Evolutionary conservation across 805 yeast species (phyloP), one percentile per base, ranked within the genome.

Genomic region (Teunomyces pallodes): DNA sequence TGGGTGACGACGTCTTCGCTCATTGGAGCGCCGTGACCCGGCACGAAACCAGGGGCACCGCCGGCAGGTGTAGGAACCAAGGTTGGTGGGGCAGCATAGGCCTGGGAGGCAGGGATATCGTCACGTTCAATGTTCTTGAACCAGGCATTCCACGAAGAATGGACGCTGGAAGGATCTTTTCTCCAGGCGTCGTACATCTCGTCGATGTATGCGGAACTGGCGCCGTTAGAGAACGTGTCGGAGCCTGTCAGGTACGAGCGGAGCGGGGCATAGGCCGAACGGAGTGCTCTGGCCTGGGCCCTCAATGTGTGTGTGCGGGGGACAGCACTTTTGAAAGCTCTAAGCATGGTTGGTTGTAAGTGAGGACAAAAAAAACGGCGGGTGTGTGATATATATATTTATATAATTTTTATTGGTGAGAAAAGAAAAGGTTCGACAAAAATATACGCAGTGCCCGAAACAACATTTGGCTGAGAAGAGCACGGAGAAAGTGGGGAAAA

Each of bases 131-230:
- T 75, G 77, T 92, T 92, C 72, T 86, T 86, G 80, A 94, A 94
- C 74, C 94, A 94, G 6, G 96, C 91, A 66, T 90, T 86, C 99
- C 99, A 94, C 20, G 97, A 91, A 36, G 84, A 85, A 69, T 94
- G 99, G 38, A 94, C 99, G 46, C 92, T 83, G 39, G 75, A 54
- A 28, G 98, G 99, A 67, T 94, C 99, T 55, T 82, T 69, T 62
- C 82, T 80, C 98, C 98, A 94, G 45, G 96, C 91, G 54, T 82
- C 82, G 71, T 90, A 94, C 99, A 94, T 94, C 75, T 94, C 97
- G 70, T 94, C 99, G 60, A 94, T 87, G 70, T 94, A 94, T 61
- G 84, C 83, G 54, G 96, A 94, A 69, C 88, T 88, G 66, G 83
- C 82, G 51, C 94, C 82, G 57, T 87, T 87, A 57, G 91, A 72